Evolutionary conservation across 208 protist genomes (phyloP), one percentile per base, ranked within the genome.

Genomic region (Angomonas ambiguus): DNA sequence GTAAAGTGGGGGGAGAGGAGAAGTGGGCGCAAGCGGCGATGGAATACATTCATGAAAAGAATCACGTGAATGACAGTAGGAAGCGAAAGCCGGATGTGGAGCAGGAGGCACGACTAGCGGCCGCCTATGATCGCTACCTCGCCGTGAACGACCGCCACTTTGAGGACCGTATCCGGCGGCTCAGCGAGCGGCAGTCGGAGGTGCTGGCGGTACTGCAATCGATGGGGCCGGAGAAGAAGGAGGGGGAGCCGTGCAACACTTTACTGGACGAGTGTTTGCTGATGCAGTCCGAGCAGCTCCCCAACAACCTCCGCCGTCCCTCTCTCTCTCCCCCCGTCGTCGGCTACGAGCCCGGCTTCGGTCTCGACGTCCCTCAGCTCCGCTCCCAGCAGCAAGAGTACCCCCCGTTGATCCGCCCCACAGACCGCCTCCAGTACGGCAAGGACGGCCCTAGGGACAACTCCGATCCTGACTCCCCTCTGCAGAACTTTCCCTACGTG

Each of bases 41-140:
- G 84, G 83, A 92, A 74, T 95, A 95, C 73, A 82, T 95, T 58
- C 85, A 95, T 71, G 86, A 95, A 48, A 85, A 88, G 71, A 83
- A 83, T 22, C 89, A 91, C 67, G 79, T 86, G 31, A 92, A 88
- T 62, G 89, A 95, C 51, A 65, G 72, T 16, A 69, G 83, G 5
- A 96, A 96, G 72, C 78, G 87, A 11, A 80, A 92, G 67, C 71
- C 76, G 56, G 85, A 96, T 41, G 84, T 96, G 34, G 71, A 85
- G 28, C 67, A 71, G 41, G 87, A 96, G 68, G 83, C 83, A 28
- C 67, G 71, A 30, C 48, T 91, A 20, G 72, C 87, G 5, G 56
- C 67, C 42, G 91, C 85, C 2, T 92, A 80, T 71, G 91, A 96
- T 63, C 87, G 88, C 49, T 86, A 85, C 63, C 69, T 66, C 28